These are phyloP conservation scores for Paracorniculantispora psalliotae DNA, from an alignment of 2,329 filamentous ascomycete species.

Conservation along the genomic window DNA sequence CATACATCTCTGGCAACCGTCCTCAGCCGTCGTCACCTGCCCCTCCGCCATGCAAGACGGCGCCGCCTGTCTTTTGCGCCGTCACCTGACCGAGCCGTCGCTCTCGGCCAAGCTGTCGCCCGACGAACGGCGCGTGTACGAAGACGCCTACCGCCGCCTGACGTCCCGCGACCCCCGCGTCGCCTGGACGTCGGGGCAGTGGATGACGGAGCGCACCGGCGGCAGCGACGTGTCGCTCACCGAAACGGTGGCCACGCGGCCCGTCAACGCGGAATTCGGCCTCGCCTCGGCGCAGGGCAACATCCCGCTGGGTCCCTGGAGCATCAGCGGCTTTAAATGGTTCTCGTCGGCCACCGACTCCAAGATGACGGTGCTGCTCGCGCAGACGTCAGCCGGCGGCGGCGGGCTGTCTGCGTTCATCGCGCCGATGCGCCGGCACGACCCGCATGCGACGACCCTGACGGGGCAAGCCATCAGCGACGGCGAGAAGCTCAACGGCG, in stretches of 20 bases:
- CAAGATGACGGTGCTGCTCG: constrained; percentile 57
- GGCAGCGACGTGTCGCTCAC: constrained; percentile 65
- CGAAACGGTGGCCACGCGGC: constrained; percentile 52
- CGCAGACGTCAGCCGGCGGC: constrained; percentile 40
- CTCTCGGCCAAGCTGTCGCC: constrained; percentile 24
- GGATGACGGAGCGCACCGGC: constrained; percentile 70
- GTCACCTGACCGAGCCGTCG: constrained; percentile 33
- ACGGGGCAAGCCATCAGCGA: constrained; percentile 21
- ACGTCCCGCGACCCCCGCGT: constrained; percentile 42
- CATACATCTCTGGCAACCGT: constrained; percentile 54
- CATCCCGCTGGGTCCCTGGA: constrained; percentile 48
- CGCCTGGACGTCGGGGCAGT: constrained; percentile 69
- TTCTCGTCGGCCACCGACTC: constrained; percentile 64
- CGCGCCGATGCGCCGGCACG: constrained; percentile 53
- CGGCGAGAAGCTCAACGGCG: constrained; percentile 55
- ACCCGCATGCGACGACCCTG: constrained; percentile 27
- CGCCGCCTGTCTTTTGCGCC: constrained; percentile 46
- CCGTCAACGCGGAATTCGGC: constrained; percentile 11
- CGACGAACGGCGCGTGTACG: constrained; percentile 39
- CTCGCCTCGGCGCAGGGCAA: constrained; percentile 6
- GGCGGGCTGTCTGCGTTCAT: constrained; percentile 57
- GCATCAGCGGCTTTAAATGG: constrained; percentile 62
- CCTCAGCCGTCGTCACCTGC: constrained; percentile 57
- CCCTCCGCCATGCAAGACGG: constrained; percentile 65
- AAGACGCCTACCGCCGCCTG: constrained; percentile 48